Base-by-base conservation (phyloP, 164 flowering plant genomes). In the Vitis rotundifolia region DNA sequence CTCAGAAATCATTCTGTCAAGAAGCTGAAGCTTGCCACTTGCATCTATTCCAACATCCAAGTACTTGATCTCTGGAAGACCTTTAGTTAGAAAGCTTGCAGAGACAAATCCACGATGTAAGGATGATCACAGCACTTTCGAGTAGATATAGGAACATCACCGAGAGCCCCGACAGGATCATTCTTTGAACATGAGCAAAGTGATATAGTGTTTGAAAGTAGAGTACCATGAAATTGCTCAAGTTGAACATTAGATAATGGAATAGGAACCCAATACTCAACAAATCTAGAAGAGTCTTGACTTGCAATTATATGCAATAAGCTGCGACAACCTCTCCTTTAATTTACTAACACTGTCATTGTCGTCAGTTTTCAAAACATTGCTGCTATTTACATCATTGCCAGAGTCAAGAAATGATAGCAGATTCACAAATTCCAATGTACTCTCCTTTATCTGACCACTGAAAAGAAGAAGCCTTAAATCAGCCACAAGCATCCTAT, bases 61-160 rank as follows among this genome's bases (percentile, higher is more conserved):
- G 66, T 73, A 62, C 64, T 87, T 86, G 63, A 44, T 55, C 22
- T n/a, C 77, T 52, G 80, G 62, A 72, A 76, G 82, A 51, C 64
- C 85, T 68, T 85, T 78, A 10, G 79, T 78, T 12, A 91, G 79
- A 56, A 63, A 71, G 11, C 26, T 75, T 82, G 92, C 52, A 92
- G 68, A 28, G 82, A 77, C 2, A 59, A 53, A 76, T 91, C 89
- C 72, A 85, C 75, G 67, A 88, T 72, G 75, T 88, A 96, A 1
- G 99, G 99, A 83, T 93, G 98, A 73, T 90, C 87, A 73, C 98
- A 93, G 59, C 90, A 85, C 98, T 93, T 90, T 71, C 84, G 83
- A 47, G 66, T 44, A 60, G 89, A 74, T 48, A 79, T 61, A 68
- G 93, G 88, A 73, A 86, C 70, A 49, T 89, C 86, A 16, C 75